A percentile compares a stretch with the other conserved stretches of the same genome.
Conservation (phyloP, 139 green algal species). For the Penium margaritaceum region DNA sequence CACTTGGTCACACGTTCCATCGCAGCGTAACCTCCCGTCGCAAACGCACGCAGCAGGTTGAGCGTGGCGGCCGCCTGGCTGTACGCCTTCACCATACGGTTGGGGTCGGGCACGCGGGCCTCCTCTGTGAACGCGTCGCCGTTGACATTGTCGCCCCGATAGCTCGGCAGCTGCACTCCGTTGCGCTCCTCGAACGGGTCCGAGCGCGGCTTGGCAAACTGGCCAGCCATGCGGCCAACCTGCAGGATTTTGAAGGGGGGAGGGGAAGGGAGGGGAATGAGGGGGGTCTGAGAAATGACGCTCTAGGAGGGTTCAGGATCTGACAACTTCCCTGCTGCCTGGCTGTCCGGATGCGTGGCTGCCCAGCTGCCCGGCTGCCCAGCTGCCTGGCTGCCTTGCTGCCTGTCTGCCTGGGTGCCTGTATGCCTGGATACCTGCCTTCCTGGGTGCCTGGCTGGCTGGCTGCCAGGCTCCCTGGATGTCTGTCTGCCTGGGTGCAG, state of each 20-base stretch:
- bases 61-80: slow-evolving; percentile 93
- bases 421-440: no score
- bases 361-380: no score
- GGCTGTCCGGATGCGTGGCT: no score
- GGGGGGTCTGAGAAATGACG: background rate
- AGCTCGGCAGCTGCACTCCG: slow-evolving; percentile 71
- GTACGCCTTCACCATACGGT: slow-evolving; percentile 76
- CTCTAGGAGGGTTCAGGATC: background rate
- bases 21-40: slow-evolving; percentile 84
- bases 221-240: slow-evolving; percentile 90
- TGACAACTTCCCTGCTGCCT: no score
- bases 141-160: slow-evolving; percentile 98
- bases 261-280: background rate
- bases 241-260: background rate
- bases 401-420: no score
- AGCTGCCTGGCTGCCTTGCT: no score
- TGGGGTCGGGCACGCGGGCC: slow-evolving; percentile 79
- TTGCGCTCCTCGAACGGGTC: slow-evolving; percentile 67
- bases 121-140: slow-evolving; percentile 72
- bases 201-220: slow-evolving; percentile 97
- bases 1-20: slow-evolving; percentile 83
- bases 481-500: no score
- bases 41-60: slow-evolving; percentile 94
- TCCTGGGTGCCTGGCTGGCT: no score
- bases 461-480: no score